Percentiles rank a stretch among this genome's conserved stretches.
These are phyloP conservation scores for Pelargonium australe DNA, from an alignment of 441 rosid species.

Conservation along the genomic window DNA sequence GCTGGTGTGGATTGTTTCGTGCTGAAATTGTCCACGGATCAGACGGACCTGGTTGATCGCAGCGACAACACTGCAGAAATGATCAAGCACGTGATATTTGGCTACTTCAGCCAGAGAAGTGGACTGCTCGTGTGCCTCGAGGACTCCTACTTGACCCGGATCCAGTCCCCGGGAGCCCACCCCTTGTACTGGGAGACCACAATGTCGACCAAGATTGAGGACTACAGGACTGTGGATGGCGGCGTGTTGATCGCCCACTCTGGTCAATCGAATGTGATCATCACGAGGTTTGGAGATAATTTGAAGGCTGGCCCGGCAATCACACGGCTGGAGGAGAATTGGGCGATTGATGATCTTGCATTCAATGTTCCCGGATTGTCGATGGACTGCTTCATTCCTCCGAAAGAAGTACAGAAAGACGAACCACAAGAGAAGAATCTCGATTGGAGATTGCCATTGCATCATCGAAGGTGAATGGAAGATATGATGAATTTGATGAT, in stretches of 20 bases:
- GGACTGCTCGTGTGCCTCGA: slow-evolving; percentile 70
- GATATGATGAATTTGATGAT: neutral
- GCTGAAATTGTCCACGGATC: slow-evolving; percentile 65
- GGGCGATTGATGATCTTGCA: slow-evolving; percentile 77
- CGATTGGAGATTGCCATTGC: slow-evolving; percentile 31
- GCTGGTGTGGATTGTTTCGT: slow-evolving; percentile 63
- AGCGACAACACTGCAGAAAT: slow-evolving; percentile 82
- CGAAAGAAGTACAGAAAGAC: slow-evolving; percentile 51
- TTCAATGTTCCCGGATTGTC: slow-evolving; percentile 78
- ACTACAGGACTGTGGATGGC: slow-evolving; percentile 49
- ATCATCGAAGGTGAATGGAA: neutral
- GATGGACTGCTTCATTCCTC: slow-evolving; percentile 78
- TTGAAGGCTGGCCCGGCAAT: slow-evolving; percentile 58
- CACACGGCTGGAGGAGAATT: slow-evolving; percentile 75
- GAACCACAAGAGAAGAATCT: slow-evolving; percentile 26
- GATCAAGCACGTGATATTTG: slow-evolving; percentile 76
- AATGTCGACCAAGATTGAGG: slow-evolving; percentile 61
- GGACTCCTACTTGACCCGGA: slow-evolving; percentile 78
- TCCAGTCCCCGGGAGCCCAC: slow-evolving; percentile 68
- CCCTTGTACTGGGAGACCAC: slow-evolving; percentile 92
- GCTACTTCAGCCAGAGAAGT: slow-evolving; percentile 86
- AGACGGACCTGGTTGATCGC: slow-evolving; percentile 53
- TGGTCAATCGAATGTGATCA: slow-evolving; percentile 61
- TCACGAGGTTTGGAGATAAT: slow-evolving; percentile 74
- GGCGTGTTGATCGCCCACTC: slow-evolving; percentile 76